Evolutionary conservation across 139 green algal genomes (phyloP).

Genomic region (Chlamydomonas urium): DNA sequence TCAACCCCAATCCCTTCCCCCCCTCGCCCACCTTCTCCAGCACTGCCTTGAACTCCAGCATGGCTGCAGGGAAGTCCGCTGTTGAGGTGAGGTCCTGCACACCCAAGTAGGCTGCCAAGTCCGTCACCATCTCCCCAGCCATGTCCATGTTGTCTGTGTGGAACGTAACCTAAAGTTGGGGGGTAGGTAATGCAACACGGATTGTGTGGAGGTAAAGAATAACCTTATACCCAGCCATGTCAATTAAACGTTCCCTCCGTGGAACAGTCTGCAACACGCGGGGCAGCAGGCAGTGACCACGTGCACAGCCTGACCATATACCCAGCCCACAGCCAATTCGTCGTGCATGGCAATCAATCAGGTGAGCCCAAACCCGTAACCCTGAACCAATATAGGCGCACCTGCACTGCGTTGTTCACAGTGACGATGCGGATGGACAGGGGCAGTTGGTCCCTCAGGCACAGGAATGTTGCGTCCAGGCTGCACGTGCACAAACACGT

Average conservation of each 20-base stretch:
- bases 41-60: constrained; percentile 50
- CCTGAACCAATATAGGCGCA: not conserved
- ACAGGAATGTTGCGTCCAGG: constrained; percentile 12
- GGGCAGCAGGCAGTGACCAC: too few relatives aligned
- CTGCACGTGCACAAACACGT: too few relatives aligned
- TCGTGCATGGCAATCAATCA: too few relatives aligned
- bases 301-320: too few relatives aligned
- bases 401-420: constrained; percentile 20
- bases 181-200: too few relatives aligned
- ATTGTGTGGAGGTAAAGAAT: too few relatives aligned
- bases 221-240: too few relatives aligned
- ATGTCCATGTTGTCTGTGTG: constrained; percentile 64
- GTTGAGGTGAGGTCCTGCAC: constrained; percentile 46
- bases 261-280: too few relatives aligned
- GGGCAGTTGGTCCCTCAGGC: constrained; percentile 40
- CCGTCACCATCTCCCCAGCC: constrained; percentile 62
- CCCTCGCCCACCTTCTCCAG: constrained; percentile 35
- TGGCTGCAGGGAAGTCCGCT: constrained; percentile 54
- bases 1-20: not conserved
- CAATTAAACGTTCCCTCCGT: too few relatives aligned
- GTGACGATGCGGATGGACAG: constrained; percentile 36
- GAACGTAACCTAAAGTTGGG: constrained; percentile 50
- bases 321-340: too few relatives aligned
- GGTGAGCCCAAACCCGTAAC: too few relatives aligned
- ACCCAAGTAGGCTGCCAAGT: constrained; percentile 48